phyloP scores from a whole-genome alignment of 345 rosid species.

The Trapa incisa region DNA sequence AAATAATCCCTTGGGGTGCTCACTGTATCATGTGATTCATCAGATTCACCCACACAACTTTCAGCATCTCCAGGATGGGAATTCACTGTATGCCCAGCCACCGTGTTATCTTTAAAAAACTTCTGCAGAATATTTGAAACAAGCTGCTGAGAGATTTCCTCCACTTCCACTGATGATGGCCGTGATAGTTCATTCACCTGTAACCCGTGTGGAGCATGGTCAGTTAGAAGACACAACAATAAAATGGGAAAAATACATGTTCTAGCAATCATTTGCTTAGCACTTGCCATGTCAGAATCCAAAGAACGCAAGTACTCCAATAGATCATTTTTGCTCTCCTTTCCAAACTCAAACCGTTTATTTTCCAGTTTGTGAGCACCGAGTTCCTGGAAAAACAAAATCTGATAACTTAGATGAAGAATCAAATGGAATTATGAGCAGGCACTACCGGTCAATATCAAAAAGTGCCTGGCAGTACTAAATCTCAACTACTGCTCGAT shows the following conservation, averaged over 20 bases:
- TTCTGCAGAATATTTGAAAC: constrained; percentile 45
- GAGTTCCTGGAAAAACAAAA: constrained; percentile 46
- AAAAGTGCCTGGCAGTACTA: neutral
- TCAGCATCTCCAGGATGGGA: constrained; percentile 18
- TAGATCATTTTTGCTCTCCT: constrained; percentile 51
- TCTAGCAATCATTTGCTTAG: neutral
- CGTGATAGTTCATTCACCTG: constrained; percentile 74
- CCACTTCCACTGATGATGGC: constrained; percentile 73
- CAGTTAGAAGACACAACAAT: neutral
- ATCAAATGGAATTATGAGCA: neutral
- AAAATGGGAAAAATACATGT: neutral
- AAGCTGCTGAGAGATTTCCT: constrained; percentile 74
- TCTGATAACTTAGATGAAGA: neutral
- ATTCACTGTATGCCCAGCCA: constrained; percentile 19
- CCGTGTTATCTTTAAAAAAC: constrained; percentile 9
- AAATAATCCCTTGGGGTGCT: constrained; percentile 80
- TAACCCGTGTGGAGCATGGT: neutral
- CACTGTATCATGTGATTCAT: constrained; percentile 31
- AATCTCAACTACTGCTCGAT: neutral
- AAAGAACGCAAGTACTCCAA: constrained; percentile 79
- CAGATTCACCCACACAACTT: constrained; percentile 19
- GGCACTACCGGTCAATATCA: neutral
- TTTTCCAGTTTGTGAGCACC: constrained; percentile 45
- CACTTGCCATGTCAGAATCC: constrained; percentile 56
- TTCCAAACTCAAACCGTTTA: constrained; percentile 32